A percentile compares a stretch with the other conserved stretches of the same genome.
These are phyloP conservation scores for Haplosporangium sp. DNA, from an alignment of 371 early-diverging fungal genomes.

Conservation along the genomic window DNA sequence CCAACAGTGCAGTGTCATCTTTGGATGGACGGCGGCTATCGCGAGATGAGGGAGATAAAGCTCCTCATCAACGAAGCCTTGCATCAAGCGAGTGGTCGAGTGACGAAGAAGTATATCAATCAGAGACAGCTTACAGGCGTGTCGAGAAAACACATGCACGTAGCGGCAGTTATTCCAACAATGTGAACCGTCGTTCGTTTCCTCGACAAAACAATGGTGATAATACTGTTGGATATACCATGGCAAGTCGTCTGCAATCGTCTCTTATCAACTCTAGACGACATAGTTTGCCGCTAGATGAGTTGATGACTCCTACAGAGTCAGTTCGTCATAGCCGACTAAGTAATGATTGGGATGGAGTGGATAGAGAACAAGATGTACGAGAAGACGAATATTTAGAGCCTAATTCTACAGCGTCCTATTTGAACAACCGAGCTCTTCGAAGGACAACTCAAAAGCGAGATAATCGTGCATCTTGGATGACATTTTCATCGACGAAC, in stretches of 20 bases:
- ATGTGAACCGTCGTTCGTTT: too few relatives aligned
- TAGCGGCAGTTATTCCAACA: too few relatives aligned
- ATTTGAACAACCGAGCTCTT: conserved; percentile 9
- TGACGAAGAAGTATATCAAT: conserved; percentile 14
- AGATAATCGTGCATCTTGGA: conserved; percentile 46
- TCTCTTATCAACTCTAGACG: background rate
- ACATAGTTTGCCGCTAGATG: conserved; percentile 8
- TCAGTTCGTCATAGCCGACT: background rate
- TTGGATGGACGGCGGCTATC: background rate
- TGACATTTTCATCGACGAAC: conserved; percentile 40
- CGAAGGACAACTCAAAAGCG: conserved; percentile 36
- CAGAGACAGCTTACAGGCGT: conserved; percentile 2
- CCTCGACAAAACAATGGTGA: background rate
- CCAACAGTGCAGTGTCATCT: conserved; percentile 13
- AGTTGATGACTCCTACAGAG: conserved; percentile 1
- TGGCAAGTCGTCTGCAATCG: background rate
- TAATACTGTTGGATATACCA: background rate
- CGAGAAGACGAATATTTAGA: background rate
- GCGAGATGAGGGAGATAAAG: background rate
- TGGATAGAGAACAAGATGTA: background rate
- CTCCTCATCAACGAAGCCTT: background rate
- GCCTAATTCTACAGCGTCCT: background rate
- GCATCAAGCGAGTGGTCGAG: conserved; percentile 23
- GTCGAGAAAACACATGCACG: too few relatives aligned
- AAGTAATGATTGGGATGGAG: conserved; percentile 10